Evolutionary conservation across 1,284 basidiomycete genomes (phyloP).

Genomic region (Cystobasidium pallidum): DNA sequence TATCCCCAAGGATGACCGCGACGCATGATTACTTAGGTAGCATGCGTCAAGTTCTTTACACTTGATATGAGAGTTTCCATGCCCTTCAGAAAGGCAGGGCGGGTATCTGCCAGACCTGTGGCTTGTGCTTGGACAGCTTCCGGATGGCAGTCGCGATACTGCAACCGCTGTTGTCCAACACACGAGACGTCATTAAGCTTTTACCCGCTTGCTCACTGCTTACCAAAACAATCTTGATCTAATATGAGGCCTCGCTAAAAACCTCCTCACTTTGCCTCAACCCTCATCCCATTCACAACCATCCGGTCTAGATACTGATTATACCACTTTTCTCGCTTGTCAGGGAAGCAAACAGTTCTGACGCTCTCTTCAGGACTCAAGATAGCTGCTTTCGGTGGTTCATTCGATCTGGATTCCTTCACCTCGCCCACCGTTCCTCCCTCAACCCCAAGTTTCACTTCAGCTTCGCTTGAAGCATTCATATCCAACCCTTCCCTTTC

Average conservation of each 20-base stretch:
- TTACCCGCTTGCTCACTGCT: conserved; percentile 27
- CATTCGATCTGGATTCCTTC: conserved; percentile 67
- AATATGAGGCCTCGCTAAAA: conserved; percentile 41
- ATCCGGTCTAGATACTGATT: background rate
- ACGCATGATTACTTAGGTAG: conserved; percentile 1
- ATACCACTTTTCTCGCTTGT: background rate
- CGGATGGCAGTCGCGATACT: background rate
- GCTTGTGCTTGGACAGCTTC: background rate
- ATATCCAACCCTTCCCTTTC: conserved; percentile 65
- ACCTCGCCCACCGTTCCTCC: conserved; percentile 52
- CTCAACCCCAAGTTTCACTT: conserved; percentile 70
- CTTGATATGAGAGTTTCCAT: conserved; percentile 35
- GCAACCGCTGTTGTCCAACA: conserved; percentile 20
- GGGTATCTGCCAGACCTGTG: background rate
- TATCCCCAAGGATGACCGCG: conserved; percentile 17
- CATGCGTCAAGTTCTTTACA: conserved; percentile 19
- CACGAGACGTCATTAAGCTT: background rate
- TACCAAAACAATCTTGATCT: conserved; percentile 46
- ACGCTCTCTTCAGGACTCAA: conserved; percentile 81
- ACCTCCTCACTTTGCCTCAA: background rate
- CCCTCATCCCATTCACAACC: background rate
- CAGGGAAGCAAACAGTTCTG: conserved; percentile 80
- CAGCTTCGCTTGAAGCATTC: conserved; percentile 71
- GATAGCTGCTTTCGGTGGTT: conserved; percentile 81
- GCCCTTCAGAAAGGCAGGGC: conserved; percentile 22